Evolutionary conservation across 1,284 basidiomycete species (phyloP).

Genomic region (Trametes polyzona): DNA sequence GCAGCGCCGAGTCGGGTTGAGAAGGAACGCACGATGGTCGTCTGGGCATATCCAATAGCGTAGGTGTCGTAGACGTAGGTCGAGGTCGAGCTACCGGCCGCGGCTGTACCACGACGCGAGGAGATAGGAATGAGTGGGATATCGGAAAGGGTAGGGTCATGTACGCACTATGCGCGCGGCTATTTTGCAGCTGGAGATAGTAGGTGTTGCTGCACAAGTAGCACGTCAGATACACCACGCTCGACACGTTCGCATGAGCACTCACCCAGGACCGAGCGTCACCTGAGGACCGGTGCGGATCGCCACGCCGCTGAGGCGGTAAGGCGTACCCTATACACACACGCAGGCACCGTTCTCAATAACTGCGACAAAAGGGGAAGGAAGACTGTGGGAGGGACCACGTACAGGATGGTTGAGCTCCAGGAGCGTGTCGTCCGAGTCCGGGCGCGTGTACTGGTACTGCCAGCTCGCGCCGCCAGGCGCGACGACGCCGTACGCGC

Average conservation of each 20-base stretch:
- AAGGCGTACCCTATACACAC: slow-evolving; percentile 3
- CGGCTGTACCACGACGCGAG: slow-evolving; percentile 1
- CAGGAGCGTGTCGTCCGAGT: neutral
- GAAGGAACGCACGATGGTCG: slow-evolving; percentile 19
- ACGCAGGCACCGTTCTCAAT: neutral
- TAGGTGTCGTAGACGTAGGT: slow-evolving; percentile 24
- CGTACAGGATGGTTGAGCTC: slow-evolving; percentile 7
- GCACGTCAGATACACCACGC: neutral
- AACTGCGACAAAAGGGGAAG: neutral
- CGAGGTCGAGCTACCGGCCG: slow-evolving; percentile 11
- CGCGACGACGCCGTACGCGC: slow-evolving; percentile 1
- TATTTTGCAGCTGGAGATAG: slow-evolving; percentile 19
- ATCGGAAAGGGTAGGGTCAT: neutral
- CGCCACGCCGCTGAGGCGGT: slow-evolving; percentile 19
- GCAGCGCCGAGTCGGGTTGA: neutral
- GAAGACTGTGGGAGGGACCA: neutral
- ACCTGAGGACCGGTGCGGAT: slow-evolving; percentile 19
- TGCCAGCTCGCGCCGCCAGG: neutral
- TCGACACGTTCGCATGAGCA: neutral
- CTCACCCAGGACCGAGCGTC: slow-evolving; percentile 23
- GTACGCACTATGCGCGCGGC: slow-evolving; percentile 17
- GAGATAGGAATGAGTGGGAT: neutral
- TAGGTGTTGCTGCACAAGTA: slow-evolving; percentile 2
- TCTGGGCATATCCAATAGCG: slow-evolving; percentile 26
- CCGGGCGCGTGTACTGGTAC: slow-evolving; percentile 5